Conservation (phyloP, 805 yeast genomes). For the Candida boleticola region DNA sequence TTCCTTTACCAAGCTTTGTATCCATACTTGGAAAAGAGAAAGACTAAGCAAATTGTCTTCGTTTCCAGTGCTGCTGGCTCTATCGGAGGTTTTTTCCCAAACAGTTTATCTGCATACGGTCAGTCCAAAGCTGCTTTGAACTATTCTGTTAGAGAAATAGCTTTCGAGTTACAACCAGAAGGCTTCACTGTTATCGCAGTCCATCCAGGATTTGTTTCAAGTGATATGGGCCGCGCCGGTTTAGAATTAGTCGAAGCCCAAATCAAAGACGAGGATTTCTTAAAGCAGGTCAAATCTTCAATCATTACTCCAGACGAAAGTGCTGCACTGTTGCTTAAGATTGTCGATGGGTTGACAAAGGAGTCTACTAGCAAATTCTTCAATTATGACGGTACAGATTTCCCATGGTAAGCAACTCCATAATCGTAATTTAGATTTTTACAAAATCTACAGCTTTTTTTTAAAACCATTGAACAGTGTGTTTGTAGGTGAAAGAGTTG, state of each 20-base stretch:
- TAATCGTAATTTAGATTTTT: too few species aligned
- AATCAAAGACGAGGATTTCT: background rate
- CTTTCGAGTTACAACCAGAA: conserved; percentile 19
- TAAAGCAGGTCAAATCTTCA: too few species aligned
- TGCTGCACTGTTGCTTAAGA: conserved; percentile 7
- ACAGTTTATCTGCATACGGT: conserved; percentile 9
- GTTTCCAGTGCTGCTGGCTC: conserved; percentile 27
- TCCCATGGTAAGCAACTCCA: conserved; percentile 7
- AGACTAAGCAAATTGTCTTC: conserved; percentile 25
- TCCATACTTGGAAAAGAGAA: conserved; percentile 21
- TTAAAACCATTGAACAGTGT: too few species aligned
- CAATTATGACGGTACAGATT: conserved; percentile 10
- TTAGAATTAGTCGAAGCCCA: too few species aligned
- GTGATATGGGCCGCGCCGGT: conserved; percentile 26
- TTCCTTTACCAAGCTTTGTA: conserved; percentile 23
- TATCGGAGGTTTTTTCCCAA: conserved; percentile 17
- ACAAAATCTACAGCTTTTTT: too few species aligned
- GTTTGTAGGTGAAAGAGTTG: too few species aligned
- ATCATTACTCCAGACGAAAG: conserved; percentile 12
- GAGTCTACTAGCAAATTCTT: conserved; percentile 12
- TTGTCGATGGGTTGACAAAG: conserved; percentile 6
- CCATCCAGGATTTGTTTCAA: conserved; percentile 39
- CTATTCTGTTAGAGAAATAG: conserved; percentile 20
- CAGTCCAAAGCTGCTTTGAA: too few species aligned
- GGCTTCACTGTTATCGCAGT: conserved; percentile 27